A percentile compares a stretch with the other conserved stretches of the same genome.
phyloP scores from a whole-genome alignment of 2,329 filamentous ascomycete species.

The Colletotrichum zoysiae region DNA sequence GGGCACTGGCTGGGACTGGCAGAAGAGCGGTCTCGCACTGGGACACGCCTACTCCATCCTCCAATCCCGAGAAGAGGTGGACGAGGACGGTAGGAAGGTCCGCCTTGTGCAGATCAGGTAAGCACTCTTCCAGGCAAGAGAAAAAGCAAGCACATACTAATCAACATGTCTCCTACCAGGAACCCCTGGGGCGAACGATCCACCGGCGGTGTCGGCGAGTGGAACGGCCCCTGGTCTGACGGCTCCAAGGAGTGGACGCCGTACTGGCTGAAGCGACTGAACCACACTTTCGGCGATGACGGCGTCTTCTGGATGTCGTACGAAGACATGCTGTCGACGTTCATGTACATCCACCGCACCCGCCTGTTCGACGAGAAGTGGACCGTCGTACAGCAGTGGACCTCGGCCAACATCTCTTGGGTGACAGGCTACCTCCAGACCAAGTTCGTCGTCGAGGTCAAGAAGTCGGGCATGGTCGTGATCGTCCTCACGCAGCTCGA shows the following conservation, averaged over 20 bases:
- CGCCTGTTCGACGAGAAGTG: constrained; percentile 66
- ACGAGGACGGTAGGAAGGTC: constrained; percentile 54
- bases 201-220: constrained; percentile 63
- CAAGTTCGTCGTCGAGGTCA: constrained; percentile 58
- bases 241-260: constrained; percentile 88
- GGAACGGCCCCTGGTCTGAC: constrained; percentile 80
- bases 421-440: constrained; percentile 59
- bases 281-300: constrained; percentile 82
- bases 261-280: constrained; percentile 79
- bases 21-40: constrained; percentile 56
- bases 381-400: constrained; percentile 61
- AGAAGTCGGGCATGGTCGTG: constrained; percentile 56
- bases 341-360: constrained; percentile 69
- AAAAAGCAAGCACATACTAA: not conserved
- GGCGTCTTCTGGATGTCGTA: constrained; percentile 75
- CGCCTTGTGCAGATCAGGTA: constrained; percentile 61
- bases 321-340: constrained; percentile 69
- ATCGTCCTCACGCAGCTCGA: constrained; percentile 61
- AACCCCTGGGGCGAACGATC: constrained; percentile 78
- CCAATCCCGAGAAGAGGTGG: constrained; percentile 58
- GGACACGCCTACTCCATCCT: constrained; percentile 66
- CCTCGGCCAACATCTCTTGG: constrained; percentile 58
- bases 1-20: constrained; percentile 47
- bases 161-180: constrained; percentile 49
- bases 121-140: not conserved